Conservation (phyloP, 2,329 filamentous ascomycete species). For the Raffaelea ambrosiae region DNA sequence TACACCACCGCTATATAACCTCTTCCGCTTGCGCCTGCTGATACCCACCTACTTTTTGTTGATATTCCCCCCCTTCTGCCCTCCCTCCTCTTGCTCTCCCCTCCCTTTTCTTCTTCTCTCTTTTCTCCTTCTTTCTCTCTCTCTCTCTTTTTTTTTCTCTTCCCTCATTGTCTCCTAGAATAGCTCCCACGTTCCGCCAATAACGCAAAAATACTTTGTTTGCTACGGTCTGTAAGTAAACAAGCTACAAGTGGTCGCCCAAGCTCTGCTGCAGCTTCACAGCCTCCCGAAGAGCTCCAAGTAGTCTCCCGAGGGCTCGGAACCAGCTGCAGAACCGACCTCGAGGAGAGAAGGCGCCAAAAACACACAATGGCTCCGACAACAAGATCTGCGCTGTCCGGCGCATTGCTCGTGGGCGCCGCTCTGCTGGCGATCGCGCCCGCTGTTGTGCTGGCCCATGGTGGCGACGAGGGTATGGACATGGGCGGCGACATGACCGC, state of each 20-base stretch:
- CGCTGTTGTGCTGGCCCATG: conserved; percentile 18
- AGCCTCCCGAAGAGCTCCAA: background rate
- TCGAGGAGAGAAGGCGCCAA: background rate
- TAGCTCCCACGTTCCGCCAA: background rate
- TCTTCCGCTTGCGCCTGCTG: background rate
- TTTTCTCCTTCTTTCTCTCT: background rate
- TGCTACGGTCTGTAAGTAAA: background rate
- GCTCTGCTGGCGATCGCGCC: conserved; percentile 19
- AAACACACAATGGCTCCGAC: conserved; percentile 8
- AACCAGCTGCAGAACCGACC: background rate
- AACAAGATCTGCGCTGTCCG: conserved; percentile 4
- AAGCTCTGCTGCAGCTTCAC: conserved; percentile 3
- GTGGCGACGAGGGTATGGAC: conserved; percentile 17
- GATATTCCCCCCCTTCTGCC: background rate
- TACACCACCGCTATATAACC: background rate
- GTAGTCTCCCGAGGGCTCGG: conserved; percentile 1
- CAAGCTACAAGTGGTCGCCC: background rate
- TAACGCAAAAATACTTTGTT: background rate
- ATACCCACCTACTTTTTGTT: background rate
- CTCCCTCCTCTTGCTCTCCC: background rate
- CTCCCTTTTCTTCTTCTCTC: background rate
- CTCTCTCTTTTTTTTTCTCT: background rate
- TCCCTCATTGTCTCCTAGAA: no score
- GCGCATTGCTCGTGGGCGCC: conserved; percentile 13
- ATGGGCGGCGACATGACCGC: conserved; percentile 7